phyloP scores from a whole-genome alignment of 805 yeast genomes.

The Cyberlindnera galapagoensis region DNA sequence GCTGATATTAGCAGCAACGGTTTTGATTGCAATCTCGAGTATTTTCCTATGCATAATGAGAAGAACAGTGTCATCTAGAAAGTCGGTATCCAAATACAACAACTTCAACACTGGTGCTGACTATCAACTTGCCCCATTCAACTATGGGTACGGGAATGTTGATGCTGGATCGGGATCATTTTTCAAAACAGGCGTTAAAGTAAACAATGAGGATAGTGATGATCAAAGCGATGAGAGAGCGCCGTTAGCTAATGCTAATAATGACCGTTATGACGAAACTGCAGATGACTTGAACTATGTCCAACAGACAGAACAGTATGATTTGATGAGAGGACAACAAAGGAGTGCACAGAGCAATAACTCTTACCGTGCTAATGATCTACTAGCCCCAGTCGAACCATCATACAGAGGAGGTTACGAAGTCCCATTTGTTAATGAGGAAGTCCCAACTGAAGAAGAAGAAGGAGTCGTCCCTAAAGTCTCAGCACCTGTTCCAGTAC shows the following conservation, averaged over 20 bases:
- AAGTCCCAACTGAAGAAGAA: not conserved
- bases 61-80: conserved; percentile 45
- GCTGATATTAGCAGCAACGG: conserved; percentile 67
- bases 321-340: conserved; percentile 16
- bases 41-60: conserved; percentile 67
- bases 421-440: too few species aligned
- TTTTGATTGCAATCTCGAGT: conserved; percentile 55
- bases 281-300: conserved; percentile 12
- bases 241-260: too few species aligned
- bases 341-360: conserved; percentile 7
- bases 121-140: conserved; percentile 22
- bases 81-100: conserved; percentile 11
- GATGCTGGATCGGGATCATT: conserved; percentile 17
- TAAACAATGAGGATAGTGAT: conserved; percentile 12
- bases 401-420: conserved; percentile 19
- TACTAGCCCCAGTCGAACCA: conserved; percentile 16
- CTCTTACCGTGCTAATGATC: conserved; percentile 8
- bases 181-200: conserved; percentile 12
- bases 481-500: conserved; percentile 2
- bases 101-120: conserved; percentile 12
- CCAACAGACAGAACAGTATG: conserved; percentile 16
- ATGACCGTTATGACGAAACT: conserved; percentile 10
- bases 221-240: too few species aligned
- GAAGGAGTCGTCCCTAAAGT: not conserved
- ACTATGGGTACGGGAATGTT: conserved; percentile 23